phyloP scores from a whole-genome alignment of 2,329 filamentous ascomycete species.

The Epichloe aotearoae region DNA sequence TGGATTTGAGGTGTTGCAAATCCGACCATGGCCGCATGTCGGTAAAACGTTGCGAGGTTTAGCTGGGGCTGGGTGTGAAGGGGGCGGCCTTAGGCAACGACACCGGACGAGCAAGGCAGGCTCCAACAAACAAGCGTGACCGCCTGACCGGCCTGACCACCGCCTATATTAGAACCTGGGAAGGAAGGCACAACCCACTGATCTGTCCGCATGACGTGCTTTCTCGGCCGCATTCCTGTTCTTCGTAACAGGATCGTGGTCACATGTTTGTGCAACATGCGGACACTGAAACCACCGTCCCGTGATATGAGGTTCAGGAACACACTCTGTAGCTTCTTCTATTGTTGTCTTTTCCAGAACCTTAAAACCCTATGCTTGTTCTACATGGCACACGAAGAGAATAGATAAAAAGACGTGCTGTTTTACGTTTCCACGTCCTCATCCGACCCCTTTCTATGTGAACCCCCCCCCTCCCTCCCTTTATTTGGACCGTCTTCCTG shows the following conservation, averaged over 20 bases:
- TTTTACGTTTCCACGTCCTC: not conserved
- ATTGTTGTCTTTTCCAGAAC: not conserved
- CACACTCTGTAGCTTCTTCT: not conserved
- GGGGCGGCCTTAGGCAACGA: slow-evolving; percentile 24
- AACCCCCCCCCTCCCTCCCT: not conserved
- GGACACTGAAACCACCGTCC: not conserved
- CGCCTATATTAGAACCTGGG: not conserved
- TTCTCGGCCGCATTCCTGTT: not conserved
- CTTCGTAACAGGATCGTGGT: not conserved
- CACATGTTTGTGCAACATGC: not conserved
- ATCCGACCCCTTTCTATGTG: not conserved
- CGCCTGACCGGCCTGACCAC: too few relatives aligned
- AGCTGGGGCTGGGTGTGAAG: not conserved
- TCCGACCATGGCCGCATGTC: slow-evolving; percentile 22
- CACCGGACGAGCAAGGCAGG: slow-evolving; percentile 8
- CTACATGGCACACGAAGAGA: not conserved
- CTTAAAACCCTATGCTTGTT: not conserved
- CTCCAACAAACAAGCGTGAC: not conserved
- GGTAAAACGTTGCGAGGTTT: slow-evolving; percentile 5
- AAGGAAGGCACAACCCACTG: not conserved
- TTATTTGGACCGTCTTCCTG: not conserved
- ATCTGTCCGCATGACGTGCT: slow-evolving; percentile 1
- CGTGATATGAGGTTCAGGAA: not conserved
- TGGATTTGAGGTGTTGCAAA: slow-evolving; percentile 16
- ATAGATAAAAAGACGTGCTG: not conserved